Evolutionary conservation across 1,284 basidiomycete species (phyloP), one percentile per base, ranked within the genome.

Genomic region (Boletus smithii): DNA sequence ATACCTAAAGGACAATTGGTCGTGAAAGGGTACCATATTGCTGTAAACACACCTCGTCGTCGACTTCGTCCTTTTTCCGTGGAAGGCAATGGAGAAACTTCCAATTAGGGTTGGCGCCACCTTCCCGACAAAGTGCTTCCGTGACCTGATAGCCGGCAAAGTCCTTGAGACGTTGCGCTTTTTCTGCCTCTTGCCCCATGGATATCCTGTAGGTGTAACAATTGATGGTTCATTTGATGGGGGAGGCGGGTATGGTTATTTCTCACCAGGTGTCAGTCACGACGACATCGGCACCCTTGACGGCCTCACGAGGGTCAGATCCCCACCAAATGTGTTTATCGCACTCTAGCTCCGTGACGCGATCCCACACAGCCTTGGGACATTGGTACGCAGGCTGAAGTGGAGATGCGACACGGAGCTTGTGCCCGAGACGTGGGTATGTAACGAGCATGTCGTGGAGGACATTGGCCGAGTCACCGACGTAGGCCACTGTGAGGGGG

Each of bases 121-220:
- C 88, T 43, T 81, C 76, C 22, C 72, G 70, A 66, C 91, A 92
- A 33, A 95, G 75, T 43, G 76, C 67, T 65, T 98, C 93, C 0
- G 95, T 98, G 38, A 99, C 85, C 65, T 98, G 97, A 71, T 94
- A 99, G 3, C 95, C 95, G 8, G 78, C 58, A 69, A 99, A 99
- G 51, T 93, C 94, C 46, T 81, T 73, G 40, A 97, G 69, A 27
- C 95, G 85, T 60, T 92, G 83, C n/a, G 75, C 87, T 60, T 95
- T 94, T 67, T 97, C 92, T 2, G 85, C 87, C 69, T 99, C 97
- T 70, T 97, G 94, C 23, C 95, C 97, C 95, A 99, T 99, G 4
- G 92, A 95, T 60, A 99, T 94, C 91, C 90, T 92, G 59, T 17
- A 17, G 18, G 23, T 35, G 16, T 48, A 23, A 22, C 22, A 32